Evolutionary conservation across 2,329 filamentous ascomycete genomes (phyloP).

Genomic region (Xylaria sp.): DNA sequence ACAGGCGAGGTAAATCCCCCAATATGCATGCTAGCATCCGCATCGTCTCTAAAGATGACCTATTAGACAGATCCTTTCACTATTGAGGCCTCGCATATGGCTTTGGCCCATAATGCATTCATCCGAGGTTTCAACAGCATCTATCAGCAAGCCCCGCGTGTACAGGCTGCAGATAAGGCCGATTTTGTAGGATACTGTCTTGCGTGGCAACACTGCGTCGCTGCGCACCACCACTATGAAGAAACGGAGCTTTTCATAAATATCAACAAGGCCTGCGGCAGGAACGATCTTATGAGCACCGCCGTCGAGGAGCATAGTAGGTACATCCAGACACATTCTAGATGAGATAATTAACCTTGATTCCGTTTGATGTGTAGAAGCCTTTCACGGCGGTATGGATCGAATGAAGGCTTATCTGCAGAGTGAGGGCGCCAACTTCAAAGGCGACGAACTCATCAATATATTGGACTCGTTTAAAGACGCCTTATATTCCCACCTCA

Average conservation of each 20-base stretch:
- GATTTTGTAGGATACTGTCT: conserved; percentile 42
- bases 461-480: conserved; percentile 44
- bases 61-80: conserved; percentile 37
- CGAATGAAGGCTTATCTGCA: conserved; percentile 36
- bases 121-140: conserved; percentile 45
- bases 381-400: conserved; percentile 38
- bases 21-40: background rate
- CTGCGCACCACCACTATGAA: conserved; percentile 41
- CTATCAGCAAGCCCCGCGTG: conserved; percentile 41
- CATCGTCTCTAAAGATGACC: conserved; percentile 36
- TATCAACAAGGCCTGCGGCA: conserved; percentile 39
- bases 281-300: conserved; percentile 35
- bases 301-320: conserved; percentile 38
- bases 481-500: conserved; percentile 37
- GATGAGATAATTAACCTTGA: background rate
- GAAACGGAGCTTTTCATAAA: conserved; percentile 41
- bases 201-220: conserved; percentile 40
- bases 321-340: background rate
- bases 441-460: conserved; percentile 23
- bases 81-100: conserved; percentile 43
- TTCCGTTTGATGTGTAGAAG: conserved; percentile 5
- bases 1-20: conserved; percentile 53
- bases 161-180: conserved; percentile 34
- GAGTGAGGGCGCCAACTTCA: conserved; percentile 22
- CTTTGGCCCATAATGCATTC: conserved; percentile 43